Evolutionary conservation across 1,284 basidiomycete genomes (phyloP).

Genomic region (Papiliotrema flavescens): DNA sequence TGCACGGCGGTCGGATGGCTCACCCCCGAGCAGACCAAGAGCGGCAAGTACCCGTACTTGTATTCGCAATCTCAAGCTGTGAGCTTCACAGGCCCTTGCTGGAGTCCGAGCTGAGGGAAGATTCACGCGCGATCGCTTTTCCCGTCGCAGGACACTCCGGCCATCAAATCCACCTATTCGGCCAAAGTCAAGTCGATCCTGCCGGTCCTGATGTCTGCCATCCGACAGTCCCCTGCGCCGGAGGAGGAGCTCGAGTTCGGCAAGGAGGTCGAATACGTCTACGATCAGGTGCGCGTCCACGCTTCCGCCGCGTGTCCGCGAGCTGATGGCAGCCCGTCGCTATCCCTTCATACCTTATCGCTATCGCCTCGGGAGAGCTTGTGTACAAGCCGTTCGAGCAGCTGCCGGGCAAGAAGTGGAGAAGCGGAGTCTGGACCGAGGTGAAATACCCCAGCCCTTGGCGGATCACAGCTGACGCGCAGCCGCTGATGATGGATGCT

Average conservation of each 20-base stretch:
- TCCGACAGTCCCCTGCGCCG: conserved; percentile 68
- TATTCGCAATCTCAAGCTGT: conserved; percentile 91
- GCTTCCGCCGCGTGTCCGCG: neutral
- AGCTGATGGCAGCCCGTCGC: conserved; percentile 61
- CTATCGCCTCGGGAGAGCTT: conserved; percentile 79
- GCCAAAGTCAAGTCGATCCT: conserved; percentile 69
- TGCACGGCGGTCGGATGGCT: conserved; percentile 94
- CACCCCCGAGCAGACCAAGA: conserved; percentile 82
- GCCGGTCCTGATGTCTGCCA: conserved; percentile 78
- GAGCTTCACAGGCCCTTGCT: conserved; percentile 1
- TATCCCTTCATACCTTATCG: conserved; percentile 82
- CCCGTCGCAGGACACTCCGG: conserved; percentile 63
- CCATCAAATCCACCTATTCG: conserved; percentile 61
- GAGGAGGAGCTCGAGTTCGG: conserved; percentile 67
- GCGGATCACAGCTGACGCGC: neutral
- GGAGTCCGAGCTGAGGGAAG: conserved; percentile 1
- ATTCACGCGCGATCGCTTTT: conserved; percentile 79
- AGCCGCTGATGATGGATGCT: conserved; percentile 70
- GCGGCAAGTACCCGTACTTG: conserved; percentile 78
- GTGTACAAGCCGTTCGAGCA: conserved; percentile 66
- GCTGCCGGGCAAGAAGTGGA: conserved; percentile 65
- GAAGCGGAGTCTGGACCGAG: conserved; percentile 82
- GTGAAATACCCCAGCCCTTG: too few relatives aligned
- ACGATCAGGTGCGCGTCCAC: conserved; percentile 55
- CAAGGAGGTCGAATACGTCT: conserved; percentile 50